These are phyloP conservation scores for Deuterostichococcus epilithicus DNA, from an alignment of 139 green algal genomes.

Conservation along the genomic window DNA sequence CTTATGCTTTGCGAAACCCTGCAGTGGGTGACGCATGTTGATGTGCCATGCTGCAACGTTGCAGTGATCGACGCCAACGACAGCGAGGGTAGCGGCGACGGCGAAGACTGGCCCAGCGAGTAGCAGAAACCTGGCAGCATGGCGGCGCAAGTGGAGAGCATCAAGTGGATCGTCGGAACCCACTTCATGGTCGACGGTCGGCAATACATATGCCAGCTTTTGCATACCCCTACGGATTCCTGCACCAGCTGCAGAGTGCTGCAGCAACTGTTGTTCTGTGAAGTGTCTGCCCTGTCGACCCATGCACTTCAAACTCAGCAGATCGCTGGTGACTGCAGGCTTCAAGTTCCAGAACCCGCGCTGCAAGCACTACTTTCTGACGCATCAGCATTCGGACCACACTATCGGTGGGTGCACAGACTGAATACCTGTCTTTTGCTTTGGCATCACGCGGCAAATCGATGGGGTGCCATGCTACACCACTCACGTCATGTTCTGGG, in stretches of 20 bases:
- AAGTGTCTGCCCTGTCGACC: not conserved
- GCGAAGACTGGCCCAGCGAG: not conserved
- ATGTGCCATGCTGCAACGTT: not conserved
- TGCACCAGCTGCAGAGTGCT: not conserved
- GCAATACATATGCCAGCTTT: not conserved
- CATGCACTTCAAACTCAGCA: not conserved
- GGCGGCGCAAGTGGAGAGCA: slow-evolving; percentile 59
- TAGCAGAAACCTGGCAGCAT: slow-evolving; percentile 24
- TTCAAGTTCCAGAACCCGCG: slow-evolving; percentile 22
- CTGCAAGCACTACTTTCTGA: slow-evolving; percentile 67
- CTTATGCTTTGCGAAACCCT: too few species aligned
- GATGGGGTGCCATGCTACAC: not conserved
- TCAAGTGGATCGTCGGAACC: slow-evolving; percentile 68
- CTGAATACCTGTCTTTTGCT: not conserved
- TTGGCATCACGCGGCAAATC: not conserved
- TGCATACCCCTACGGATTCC: not conserved
- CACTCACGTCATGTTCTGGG: not conserved
- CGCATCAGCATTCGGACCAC: slow-evolving; percentile 77
- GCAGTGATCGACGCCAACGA: not conserved
- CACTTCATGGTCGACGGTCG: slow-evolving; percentile 56
- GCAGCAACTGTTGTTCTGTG: too few species aligned
- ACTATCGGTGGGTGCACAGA: slow-evolving; percentile 37
- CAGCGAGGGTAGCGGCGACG: not conserved
- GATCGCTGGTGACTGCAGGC: not conserved
- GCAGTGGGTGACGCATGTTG: too few species aligned